A percentile compares a stretch with the other conserved stretches of the same genome.
Evolutionary conservation across 805 yeast genomes (phyloP).

Genomic region (Saturnispora mendoncae): DNA sequence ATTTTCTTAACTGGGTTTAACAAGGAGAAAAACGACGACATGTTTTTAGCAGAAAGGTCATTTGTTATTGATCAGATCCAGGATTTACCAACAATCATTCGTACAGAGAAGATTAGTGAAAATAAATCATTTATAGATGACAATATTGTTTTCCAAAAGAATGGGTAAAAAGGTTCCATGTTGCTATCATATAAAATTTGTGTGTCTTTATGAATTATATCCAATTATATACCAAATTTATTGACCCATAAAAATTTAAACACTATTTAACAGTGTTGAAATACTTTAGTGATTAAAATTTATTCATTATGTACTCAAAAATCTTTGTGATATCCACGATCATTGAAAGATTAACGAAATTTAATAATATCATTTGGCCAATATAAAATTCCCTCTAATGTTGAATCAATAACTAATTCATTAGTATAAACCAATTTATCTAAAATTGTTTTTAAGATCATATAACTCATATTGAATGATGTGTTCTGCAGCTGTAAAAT

Average conservation of each 20-base stretch:
- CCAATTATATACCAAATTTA: background rate
- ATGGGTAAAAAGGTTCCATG: background rate
- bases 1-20: conserved; percentile 60
- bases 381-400: conserved; percentile 24
- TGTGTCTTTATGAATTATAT: background rate
- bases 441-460: conserved; percentile 25
- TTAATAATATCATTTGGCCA: conserved; percentile 24
- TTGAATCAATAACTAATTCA: conserved; percentile 22
- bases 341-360: too few relatives aligned
- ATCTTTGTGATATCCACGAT: too few relatives aligned
- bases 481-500: conserved; percentile 23
- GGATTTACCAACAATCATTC: conserved; percentile 52
- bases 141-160: background rate
- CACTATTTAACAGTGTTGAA: too few relatives aligned
- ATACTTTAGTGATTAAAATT: too few relatives aligned
- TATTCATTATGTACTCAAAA: too few relatives aligned
- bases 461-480: conserved; percentile 23
- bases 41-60: conserved; percentile 68
- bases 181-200: background rate
- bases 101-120: conserved; percentile 10
- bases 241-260: background rate
- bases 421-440: conserved; percentile 21
- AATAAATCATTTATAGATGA: background rate
- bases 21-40: conserved; percentile 45
- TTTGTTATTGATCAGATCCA: conserved; percentile 71